Percentiles rank a stretch among this genome's conserved stretches.
phyloP scores from a whole-genome alignment of 805 yeast species.

The Candida succiphila region DNA sequence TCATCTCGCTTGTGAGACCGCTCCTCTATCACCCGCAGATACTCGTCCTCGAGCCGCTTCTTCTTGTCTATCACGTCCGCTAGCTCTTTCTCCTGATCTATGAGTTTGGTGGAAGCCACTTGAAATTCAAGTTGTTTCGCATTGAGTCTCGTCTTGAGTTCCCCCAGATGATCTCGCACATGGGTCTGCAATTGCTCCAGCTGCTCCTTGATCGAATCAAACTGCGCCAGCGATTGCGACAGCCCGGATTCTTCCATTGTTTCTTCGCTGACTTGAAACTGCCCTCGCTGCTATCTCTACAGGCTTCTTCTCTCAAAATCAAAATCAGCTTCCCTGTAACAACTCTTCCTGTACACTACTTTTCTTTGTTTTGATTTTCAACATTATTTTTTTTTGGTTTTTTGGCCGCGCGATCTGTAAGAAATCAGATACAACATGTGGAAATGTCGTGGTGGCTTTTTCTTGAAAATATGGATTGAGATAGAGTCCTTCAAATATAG shows the following conservation, averaged over 20 bases:
- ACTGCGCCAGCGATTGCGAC: constrained; percentile 8
- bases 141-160: constrained; percentile 11
- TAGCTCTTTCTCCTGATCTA: constrained; percentile 12
- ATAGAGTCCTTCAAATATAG: no score
- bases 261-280: no score
- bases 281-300: no score
- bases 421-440: no score
- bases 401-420: no score
- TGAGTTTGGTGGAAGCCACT: constrained; percentile 8
- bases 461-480: no score
- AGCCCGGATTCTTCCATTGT: background rate
- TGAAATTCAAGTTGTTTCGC: constrained; percentile 14
- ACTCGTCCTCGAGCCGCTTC: constrained; percentile 11
- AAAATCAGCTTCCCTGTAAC: no score
- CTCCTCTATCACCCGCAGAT: constrained; percentile 11
- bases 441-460: no score
- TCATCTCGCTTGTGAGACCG: constrained; percentile 14
- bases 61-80: constrained; percentile 9
- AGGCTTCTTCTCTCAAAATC: no score
- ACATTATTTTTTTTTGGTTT: no score
- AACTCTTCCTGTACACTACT: no score
- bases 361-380: no score
- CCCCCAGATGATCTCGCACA: constrained; percentile 5
- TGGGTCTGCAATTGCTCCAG: constrained; percentile 12
- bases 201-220: constrained; percentile 13